Conservation (phyloP, 306 rosid genomes). For the Cucumis cinereus region DNA sequence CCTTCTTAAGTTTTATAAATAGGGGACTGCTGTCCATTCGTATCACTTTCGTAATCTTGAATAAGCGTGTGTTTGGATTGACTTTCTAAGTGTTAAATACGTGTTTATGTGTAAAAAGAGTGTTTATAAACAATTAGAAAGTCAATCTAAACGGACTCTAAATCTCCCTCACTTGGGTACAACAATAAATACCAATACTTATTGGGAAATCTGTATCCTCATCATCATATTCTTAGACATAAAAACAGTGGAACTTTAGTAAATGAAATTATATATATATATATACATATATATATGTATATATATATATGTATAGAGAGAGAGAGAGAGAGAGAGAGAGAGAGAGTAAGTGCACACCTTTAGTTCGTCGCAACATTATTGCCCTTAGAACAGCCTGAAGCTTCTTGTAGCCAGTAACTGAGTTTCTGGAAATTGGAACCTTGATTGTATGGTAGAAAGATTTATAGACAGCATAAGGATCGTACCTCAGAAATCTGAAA, state of each 20-base stretch:
- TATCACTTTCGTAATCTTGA: not conserved
- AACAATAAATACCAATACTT: not conserved
- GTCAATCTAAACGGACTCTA: too few species aligned
- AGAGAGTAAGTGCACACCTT: slow-evolving; percentile 39
- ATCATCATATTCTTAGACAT: not conserved
- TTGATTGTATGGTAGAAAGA: slow-evolving; percentile 75
- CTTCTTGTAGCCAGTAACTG: slow-evolving; percentile 87
- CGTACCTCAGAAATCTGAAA: slow-evolving; percentile 91
- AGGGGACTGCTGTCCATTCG: not conserved
- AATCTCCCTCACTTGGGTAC: not conserved
- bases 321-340: not conserved
- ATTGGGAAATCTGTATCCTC: not conserved
- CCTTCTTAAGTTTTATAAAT: not conserved
- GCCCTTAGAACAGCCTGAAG: slow-evolving; percentile 98
- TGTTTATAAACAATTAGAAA: too few species aligned
- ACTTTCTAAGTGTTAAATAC: too few species aligned
- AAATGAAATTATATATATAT: not conserved
- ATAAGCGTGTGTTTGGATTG: too few species aligned
- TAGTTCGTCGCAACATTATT: slow-evolving; percentile 96
- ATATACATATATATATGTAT: too few species aligned
- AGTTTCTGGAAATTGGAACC: slow-evolving; percentile 78
- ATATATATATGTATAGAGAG: not conserved
- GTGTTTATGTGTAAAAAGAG: too few species aligned
- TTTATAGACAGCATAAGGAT: slow-evolving; percentile 82
- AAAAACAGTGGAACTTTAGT: not conserved